Evolutionary conservation across 1,284 basidiomycete species (phyloP).

Genomic region (Ustilago tritici): DNA sequence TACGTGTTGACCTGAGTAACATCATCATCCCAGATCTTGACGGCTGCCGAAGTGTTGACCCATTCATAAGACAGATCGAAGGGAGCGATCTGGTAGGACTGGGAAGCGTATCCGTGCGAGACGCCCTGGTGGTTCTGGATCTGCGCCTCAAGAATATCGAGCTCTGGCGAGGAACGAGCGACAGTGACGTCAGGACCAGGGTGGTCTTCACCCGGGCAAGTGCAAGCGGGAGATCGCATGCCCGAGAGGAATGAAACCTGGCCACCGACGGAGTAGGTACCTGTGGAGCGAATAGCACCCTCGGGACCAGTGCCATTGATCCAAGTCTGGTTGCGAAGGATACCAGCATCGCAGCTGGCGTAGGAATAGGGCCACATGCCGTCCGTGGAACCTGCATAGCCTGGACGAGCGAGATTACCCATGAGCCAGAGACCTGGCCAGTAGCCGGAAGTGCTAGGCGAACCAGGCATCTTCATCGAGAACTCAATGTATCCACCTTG

Average conservation of each 20-base stretch:
- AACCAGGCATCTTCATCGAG: conserved; percentile 57
- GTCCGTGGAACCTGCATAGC: conserved; percentile 67
- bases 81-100: conserved; percentile 68
- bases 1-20: conserved; percentile 61
- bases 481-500: conserved; percentile 68
- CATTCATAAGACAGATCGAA: conserved; percentile 65
- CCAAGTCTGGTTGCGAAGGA: conserved; percentile 60
- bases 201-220: conserved; percentile 63
- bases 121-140: conserved; percentile 71
- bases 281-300: conserved; percentile 46
- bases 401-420: conserved; percentile 66
- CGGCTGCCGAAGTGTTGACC: conserved; percentile 39
- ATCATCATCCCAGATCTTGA: conserved; percentile 49
- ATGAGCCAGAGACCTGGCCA: conserved; percentile 71
- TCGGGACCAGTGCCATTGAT: conserved; percentile 57
- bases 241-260: conserved; percentile 46
- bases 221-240: conserved; percentile 56
- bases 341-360: conserved; percentile 67
- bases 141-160: conserved; percentile 71
- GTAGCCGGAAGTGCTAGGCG: conserved; percentile 70
- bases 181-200: conserved; percentile 64
- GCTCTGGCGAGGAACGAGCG: conserved; percentile 68
- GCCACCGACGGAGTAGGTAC: conserved; percentile 33
- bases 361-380: conserved; percentile 70
- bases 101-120: conserved; percentile 58